Evolutionary conservation across 2,329 filamentous ascomycete genomes (phyloP).

Genomic region (Penicillium sp.): DNA sequence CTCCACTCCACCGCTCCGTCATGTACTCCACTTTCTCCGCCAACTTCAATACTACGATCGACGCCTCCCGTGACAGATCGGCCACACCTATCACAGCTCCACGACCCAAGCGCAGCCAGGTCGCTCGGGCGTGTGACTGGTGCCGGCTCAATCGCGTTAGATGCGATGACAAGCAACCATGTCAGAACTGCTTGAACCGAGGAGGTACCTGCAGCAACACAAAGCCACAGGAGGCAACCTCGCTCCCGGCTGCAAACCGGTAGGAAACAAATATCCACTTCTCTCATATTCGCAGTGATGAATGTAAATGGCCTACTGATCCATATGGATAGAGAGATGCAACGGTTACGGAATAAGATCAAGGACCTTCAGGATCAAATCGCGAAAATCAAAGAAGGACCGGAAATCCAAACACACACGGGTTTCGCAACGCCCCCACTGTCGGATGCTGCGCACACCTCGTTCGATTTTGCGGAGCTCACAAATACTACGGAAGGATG

Average conservation of each 20-base stretch:
- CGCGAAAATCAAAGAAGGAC: not conserved
- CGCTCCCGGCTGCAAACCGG: conserved; percentile 4
- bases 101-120: not conserved
- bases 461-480: not conserved
- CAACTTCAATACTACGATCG: conserved; percentile 3
- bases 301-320: not conserved
- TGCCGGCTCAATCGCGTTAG: not conserved
- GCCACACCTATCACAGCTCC: not conserved
- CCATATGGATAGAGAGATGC: not conserved
- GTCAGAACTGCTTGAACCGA: not conserved
- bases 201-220: conserved; percentile 9
- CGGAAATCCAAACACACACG: not conserved
- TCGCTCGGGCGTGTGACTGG: not conserved
- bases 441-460: not conserved
- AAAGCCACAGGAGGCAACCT: conserved; percentile 2
- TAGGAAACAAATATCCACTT: not conserved
- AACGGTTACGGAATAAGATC: not conserved
- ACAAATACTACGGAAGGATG: not conserved
- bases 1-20: not conserved
- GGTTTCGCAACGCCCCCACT: not conserved
- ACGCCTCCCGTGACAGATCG: not conserved
- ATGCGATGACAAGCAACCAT: not conserved
- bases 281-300: not conserved
- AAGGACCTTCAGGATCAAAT: not conserved
- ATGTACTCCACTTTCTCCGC: conserved; percentile 6